Evolutionary conservation across 2,329 filamentous ascomycete species (phyloP), one percentile per base, ranked within the genome.

Genomic region (Neonectria magnoliae): DNA sequence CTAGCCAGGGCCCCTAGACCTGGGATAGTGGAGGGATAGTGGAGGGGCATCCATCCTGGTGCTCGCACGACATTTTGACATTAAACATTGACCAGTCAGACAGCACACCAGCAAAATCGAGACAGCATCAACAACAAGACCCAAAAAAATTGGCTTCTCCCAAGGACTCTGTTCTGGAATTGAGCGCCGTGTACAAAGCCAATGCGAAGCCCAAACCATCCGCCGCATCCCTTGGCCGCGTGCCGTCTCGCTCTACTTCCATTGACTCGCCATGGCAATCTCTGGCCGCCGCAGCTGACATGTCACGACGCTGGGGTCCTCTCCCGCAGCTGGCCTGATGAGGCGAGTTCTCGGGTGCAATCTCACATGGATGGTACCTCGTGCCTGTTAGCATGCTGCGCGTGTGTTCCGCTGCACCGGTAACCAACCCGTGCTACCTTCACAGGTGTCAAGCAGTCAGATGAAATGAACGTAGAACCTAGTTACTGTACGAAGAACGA

Each of bases 261-360:
- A 70, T 63, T 72, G 60, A 55, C 57, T 66, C 58, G 55, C 58
- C 53, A 45, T 36, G 27, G 41, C 61, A 44, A 31, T 59, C 16
- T 64, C 29, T 42, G n/a, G 58, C 22, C 57, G 33, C 56, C 56
- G 52, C 65, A 18, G 48, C 18, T 5, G n/a, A 38, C 48, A 33
- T 51, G 27, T 6, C 5, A 52, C 53, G 54, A 55, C 52, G 51
- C 42, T 57, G 27, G 53, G 18, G 8, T n/a, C 25, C 36, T 52
- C 27, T 22, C 45, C 44, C 20, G 20, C 25, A 50, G 44, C 60
- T 53, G 53, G 60, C 59, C 52, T 56, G 60, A 57, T 57, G 29
- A 53, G 41, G 53, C 14, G 58, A 48, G 51, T 47, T 45, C 36
- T 50, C 47, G 22, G 47, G 27, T 38, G 25, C 55, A 51, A 58